Evolutionary conservation across 2,329 filamentous ascomycete genomes (phyloP).

Genomic region (Mycosphaerelloides madeirae): DNA sequence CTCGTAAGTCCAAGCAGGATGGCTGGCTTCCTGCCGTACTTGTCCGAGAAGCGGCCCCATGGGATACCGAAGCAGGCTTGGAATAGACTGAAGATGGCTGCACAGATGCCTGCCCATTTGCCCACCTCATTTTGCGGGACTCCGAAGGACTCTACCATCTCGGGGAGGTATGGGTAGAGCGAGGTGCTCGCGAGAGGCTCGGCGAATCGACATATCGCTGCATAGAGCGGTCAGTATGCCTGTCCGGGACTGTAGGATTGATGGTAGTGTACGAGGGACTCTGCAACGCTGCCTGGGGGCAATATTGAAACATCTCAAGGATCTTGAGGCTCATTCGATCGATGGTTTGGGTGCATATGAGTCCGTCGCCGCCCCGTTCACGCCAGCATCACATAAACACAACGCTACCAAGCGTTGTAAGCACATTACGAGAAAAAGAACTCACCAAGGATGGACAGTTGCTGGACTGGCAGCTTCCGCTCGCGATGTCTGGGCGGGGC

Average conservation of each 20-base stretch:
- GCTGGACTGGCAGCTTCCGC: slow-evolving; percentile 65
- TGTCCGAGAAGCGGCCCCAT: slow-evolving; percentile 79
- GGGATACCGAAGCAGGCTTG: slow-evolving; percentile 81
- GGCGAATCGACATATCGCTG: slow-evolving; percentile 86
- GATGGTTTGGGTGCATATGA: no score
- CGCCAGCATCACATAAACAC: no score
- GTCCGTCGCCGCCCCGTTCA: no score
- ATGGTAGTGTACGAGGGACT: background rate
- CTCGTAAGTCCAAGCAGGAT: slow-evolving; percentile 69
- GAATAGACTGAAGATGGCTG: slow-evolving; percentile 75
- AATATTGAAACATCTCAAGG: no score
- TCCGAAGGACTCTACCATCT: slow-evolving; percentile 79
- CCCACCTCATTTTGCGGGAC: slow-evolving; percentile 67
- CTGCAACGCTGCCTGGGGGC: background rate
- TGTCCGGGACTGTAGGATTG: background rate
- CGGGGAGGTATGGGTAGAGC: slow-evolving; percentile 84
- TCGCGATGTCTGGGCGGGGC: slow-evolving; percentile 24
- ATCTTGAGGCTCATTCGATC: no score
- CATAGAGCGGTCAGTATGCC: slow-evolving; percentile 10
- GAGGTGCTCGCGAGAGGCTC: slow-evolving; percentile 89
- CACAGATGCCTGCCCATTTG: slow-evolving; percentile 81
- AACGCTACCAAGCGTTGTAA: no score
- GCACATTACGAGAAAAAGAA: background rate
- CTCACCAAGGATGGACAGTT: slow-evolving; percentile 70
- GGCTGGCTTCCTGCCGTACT: slow-evolving; percentile 73